Evolutionary conservation across 2,329 filamentous ascomycete species (phyloP).

Genomic region (Drechslerella coelobrocha): DNA sequence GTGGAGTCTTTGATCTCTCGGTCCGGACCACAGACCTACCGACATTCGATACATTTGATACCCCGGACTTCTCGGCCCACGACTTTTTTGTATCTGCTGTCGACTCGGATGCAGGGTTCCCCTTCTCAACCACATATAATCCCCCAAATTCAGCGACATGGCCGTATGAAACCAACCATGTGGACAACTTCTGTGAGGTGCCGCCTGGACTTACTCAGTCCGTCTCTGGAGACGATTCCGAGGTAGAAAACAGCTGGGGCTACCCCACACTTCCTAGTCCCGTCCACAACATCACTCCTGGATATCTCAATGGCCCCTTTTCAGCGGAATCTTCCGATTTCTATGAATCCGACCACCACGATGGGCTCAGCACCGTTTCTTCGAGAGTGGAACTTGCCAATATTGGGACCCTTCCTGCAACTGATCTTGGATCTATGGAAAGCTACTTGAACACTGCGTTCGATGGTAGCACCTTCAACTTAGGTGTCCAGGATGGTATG

Average conservation of each 20-base stretch:
- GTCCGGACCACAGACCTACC: constrained; percentile 55
- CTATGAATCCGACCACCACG: constrained; percentile 58
- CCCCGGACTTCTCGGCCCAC: constrained; percentile 53
- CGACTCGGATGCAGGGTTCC: constrained; percentile 55
- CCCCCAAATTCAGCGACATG: constrained; percentile 66
- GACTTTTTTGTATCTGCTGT: constrained; percentile 54
- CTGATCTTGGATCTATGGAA: constrained; percentile 49
- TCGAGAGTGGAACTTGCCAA: constrained; percentile 63
- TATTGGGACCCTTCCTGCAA: constrained; percentile 36
- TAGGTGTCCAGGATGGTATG: constrained; percentile 43
- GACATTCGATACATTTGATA: constrained; percentile 52
- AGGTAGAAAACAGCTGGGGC: constrained; percentile 67
- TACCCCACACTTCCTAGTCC: constrained; percentile 57
- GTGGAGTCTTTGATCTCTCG: constrained; percentile 63
- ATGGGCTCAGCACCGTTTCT: constrained; percentile 59
- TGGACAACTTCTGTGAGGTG: constrained; percentile 52
- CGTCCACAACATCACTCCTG: constrained; percentile 59
- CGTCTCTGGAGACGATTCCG: constrained; percentile 72
- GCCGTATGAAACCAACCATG: constrained; percentile 62
- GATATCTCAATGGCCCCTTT: constrained; percentile 54
- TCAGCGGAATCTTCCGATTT: constrained; percentile 58
- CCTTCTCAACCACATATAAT: constrained; percentile 61
- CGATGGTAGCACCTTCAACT: constrained; percentile 43
- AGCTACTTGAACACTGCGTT: constrained; percentile 47
- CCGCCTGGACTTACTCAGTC: constrained; percentile 65